Conservation (phyloP, 495 filamentous ascomycete genomes). For the Cenococcum geophilum region DNA sequence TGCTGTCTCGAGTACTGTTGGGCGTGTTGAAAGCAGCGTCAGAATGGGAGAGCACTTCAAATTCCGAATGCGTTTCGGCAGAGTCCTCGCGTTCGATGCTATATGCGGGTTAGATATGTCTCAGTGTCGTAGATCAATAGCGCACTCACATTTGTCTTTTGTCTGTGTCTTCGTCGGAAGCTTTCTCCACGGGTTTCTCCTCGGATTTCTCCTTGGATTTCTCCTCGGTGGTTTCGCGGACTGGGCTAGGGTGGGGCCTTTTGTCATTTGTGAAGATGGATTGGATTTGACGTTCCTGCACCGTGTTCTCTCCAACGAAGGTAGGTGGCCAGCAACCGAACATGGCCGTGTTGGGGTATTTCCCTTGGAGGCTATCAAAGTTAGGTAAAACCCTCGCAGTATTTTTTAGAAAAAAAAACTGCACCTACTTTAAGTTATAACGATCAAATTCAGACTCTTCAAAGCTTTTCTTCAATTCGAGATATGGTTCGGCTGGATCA, state of each 20-base stretch:
- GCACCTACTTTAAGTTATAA: slow-evolving; percentile 8
- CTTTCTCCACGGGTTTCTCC: neutral
- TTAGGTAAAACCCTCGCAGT: neutral
- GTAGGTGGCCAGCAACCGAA: slow-evolving; percentile 18
- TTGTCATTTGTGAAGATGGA: neutral
- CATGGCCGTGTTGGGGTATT: slow-evolving; percentile 14
- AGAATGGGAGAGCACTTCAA: slow-evolving; percentile 1
- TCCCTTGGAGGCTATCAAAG: slow-evolving; percentile 12
- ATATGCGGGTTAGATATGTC: neutral
- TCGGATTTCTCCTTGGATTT: neutral
- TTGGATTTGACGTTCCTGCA: slow-evolving; percentile 18
- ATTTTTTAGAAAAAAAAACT: neutral
- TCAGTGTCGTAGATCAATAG: neutral
- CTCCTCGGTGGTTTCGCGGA: neutral
- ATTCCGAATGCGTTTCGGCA: neutral
- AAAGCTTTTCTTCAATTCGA: slow-evolving; percentile 16
- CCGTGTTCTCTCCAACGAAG: slow-evolving; percentile 9
- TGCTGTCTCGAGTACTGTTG: neutral
- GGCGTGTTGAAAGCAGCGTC: neutral
- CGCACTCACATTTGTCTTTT: neutral
- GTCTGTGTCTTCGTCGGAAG: neutral
- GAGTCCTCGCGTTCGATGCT: neutral
- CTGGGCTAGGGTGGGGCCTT: no score
- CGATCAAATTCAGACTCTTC: slow-evolving; percentile 19
- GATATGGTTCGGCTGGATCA: slow-evolving; percentile 6